Conservation (phyloP, 768 basidiomycete genomes). For the Pisolithus albus region DNA sequence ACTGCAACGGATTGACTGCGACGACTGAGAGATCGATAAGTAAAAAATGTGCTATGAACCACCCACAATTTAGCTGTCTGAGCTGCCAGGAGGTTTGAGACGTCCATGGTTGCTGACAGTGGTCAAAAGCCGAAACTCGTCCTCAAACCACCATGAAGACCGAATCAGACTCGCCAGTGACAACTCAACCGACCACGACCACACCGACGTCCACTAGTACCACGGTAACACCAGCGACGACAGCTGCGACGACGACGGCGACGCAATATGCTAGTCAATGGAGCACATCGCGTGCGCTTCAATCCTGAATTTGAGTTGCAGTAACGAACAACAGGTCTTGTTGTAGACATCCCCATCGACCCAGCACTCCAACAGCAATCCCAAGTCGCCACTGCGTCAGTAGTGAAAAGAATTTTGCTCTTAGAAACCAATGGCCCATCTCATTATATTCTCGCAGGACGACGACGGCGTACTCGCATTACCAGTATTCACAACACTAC, state of each 20-base stretch:
- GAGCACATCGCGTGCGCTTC: conserved; percentile 31
- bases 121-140: neutral
- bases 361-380: conserved; percentile 61
- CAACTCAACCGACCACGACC: conserved; percentile 22
- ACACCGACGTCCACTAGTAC: conserved; percentile 30
- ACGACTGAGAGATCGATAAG: neutral
- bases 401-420: neutral
- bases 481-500: conserved; percentile 33
- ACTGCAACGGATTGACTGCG: conserved; percentile 59
- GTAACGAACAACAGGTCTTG: conserved; percentile 2
- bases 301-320: neutral
- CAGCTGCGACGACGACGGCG: conserved; percentile 20
- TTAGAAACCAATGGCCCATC: neutral
- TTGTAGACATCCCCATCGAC: conserved; percentile 56
- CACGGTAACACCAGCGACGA: conserved; percentile 32
- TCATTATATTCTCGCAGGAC: conserved; percentile 28
- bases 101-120: conserved; percentile 51
- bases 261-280: conserved; percentile 33
- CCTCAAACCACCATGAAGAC: conserved; percentile 32
- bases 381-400: conserved; percentile 34
- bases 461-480: conserved; percentile 45
- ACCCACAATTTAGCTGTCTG: conserved; percentile 68
- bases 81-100: conserved; percentile 69
- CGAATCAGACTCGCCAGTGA: conserved; percentile 33
- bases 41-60: neutral